Base-by-base conservation (phyloP, 805 yeast species). In the Cyberlindnera misumaiensis region DNA sequence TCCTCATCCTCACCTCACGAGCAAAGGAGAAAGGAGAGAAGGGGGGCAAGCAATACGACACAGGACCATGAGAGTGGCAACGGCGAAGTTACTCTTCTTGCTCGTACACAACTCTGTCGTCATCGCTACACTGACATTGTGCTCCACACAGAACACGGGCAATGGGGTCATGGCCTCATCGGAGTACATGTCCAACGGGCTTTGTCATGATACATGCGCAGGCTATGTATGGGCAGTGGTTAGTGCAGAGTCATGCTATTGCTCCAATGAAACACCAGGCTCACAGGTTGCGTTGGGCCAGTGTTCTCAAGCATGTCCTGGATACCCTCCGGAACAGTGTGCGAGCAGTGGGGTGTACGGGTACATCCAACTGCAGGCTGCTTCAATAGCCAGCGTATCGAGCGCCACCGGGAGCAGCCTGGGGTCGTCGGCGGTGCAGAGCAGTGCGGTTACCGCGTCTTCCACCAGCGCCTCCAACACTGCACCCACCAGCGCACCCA, bases 221-320 rank as follows among this genome's bases (percentile, higher is more conserved):
- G 45, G 40, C 8, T 56, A 46, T 43, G 64, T 73, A 10, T 75
- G 66, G 43, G 86, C 75, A 11, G 67, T 80, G 42, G 57, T 70
- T 8, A 70, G 63, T 39, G 43, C 49, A 8, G 32, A 53, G 20
- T 30, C 55, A 34, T 72, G 77, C 42, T 71, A 69, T 63, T 72
- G 77, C 44, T 55, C 72, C 11, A 55, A 69, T 42, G 35, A 51
- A 14, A 50, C 63, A 10, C 75, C 76, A 1, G 54, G 37, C 1
- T 48, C 51, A 11, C 67, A 77, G 0, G 63, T 62, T 0, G 45
- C 49, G 24, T 30, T 62, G 8, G 28, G 45, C n/a, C 32, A 49
- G 9, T 70, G 75, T 44, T 41, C 50, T 24, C 55, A 51, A 7
- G 32, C 40, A 13, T 71, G 76, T 48, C 73, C 75, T 2, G 76